Percentiles rank a stretch among this genome's conserved stretches.
Evolutionary conservation across 192 early-diverging fungal species (phyloP).

Genomic region (Coemansia sp.): DNA sequence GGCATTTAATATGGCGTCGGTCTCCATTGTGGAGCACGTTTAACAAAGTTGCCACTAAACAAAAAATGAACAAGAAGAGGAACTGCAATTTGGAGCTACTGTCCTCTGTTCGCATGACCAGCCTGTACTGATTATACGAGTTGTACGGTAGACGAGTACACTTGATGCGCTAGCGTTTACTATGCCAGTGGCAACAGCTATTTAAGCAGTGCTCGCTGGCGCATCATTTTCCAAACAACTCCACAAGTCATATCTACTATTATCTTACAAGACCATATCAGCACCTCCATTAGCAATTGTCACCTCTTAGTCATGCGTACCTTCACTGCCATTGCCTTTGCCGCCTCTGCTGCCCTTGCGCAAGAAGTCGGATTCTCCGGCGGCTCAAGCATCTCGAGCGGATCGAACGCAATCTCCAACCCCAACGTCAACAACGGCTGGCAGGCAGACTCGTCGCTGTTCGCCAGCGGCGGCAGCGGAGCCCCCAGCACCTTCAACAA

Average conservation of each 20-base stretch:
- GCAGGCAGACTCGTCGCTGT: constrained; percentile 44
- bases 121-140: background rate
- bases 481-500: constrained; percentile 45
- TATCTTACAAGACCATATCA: background rate
- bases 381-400: constrained; percentile 32
- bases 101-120: background rate
- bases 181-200: background rate
- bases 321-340: constrained; percentile 38
- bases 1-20: constrained; percentile 5
- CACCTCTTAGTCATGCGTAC: constrained; percentile 33
- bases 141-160: background rate
- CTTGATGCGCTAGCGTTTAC: no score
- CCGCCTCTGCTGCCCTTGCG: constrained; percentile 27
- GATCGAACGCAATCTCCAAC: constrained; percentile 49
- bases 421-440: constrained; percentile 56
- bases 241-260: background rate
- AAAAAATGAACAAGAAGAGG: background rate
- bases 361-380: constrained; percentile 51
- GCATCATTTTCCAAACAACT: background rate
- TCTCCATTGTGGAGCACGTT: background rate
- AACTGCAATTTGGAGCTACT: constrained; percentile 1
- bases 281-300: background rate
- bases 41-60: constrained; percentile 1
- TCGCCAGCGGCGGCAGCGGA: constrained; percentile 10
- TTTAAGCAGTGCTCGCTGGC: background rate